Conservation (phyloP, 83 land plant genomes). For the Larix sibirica region DNA sequence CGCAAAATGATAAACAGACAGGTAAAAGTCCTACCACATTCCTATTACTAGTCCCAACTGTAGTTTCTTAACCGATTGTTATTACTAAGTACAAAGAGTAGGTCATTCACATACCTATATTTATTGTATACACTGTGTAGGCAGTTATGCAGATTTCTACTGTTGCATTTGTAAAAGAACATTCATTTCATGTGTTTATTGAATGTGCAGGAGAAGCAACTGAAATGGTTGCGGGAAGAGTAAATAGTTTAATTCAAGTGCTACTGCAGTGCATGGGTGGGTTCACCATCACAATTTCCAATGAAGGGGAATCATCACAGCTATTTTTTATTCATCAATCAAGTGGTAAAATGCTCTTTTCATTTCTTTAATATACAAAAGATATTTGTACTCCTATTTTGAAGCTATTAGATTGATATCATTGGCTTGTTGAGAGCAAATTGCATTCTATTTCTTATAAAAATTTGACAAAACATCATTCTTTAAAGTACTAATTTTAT, state of each 20-base stretch:
- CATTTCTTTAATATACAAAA: not conserved
- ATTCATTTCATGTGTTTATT: not conserved
- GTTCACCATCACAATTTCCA: not conserved
- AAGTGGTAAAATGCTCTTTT: constrained; percentile 4
- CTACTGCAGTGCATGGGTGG: constrained; percentile 4
- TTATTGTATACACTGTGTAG: not conserved
- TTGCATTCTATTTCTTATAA: not conserved
- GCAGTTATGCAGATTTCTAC: not conserved
- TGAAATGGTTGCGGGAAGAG: not conserved
- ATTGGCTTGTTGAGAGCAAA: not conserved
- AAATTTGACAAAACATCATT: not conserved
- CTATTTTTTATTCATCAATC: not conserved
- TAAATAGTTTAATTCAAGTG: not conserved
- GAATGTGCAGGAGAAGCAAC: constrained; percentile 9
- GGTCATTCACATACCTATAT: not conserved
- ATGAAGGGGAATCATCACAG: not conserved
- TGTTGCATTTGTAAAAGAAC: not conserved
- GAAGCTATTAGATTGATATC: not conserved
- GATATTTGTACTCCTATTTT: not conserved
- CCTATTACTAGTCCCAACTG: not conserved
- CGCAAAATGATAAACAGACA: not conserved
- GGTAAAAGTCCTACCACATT: not conserved
- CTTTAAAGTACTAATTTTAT: not conserved
- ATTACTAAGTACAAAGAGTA: not conserved
- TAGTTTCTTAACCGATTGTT: not conserved